These are phyloP conservation scores for Dalbergia oliveri DNA, from an alignment of 306 rosid species.

Conservation along the genomic window DNA sequence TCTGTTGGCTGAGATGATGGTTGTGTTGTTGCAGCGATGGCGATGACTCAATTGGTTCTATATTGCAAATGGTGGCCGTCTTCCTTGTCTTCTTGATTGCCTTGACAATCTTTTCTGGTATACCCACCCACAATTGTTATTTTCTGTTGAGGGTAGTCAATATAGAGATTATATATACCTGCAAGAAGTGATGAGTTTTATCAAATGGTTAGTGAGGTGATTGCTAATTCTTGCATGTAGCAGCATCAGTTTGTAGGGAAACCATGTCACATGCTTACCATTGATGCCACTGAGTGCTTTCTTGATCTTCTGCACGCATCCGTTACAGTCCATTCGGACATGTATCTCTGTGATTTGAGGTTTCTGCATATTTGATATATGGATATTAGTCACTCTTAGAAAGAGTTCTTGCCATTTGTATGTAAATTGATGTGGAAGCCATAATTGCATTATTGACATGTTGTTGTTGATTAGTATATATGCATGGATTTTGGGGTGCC, in stretches of 20 bases:
- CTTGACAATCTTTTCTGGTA: conserved; percentile 73
- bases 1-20: conserved; percentile 36
- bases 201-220: not conserved
- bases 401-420: not conserved
- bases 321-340: conserved; percentile 84
- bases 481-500: conserved; percentile 34
- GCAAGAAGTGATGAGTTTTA: conserved; percentile 15
- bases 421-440: conserved; percentile 5
- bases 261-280: conserved; percentile 52
- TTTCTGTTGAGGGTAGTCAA: conserved; percentile 79
- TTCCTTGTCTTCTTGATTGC: conserved; percentile 87
- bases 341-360: conserved; percentile 75
- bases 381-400: not conserved
- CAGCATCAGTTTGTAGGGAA: not conserved
- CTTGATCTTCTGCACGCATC: conserved; percentile 86
- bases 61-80: conserved; percentile 65
- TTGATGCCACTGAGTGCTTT: conserved; percentile 69
- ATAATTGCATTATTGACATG: not conserved
- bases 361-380: conserved; percentile 59
- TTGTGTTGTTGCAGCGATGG: conserved; percentile 28
- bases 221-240: not conserved
- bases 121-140: conserved; percentile 77
- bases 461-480: not conserved
- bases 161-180: conserved; percentile 77
- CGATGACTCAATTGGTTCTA: conserved; percentile 55